Percentiles rank a stretch among this genome's conserved stretches.
These are phyloP conservation scores for Fusarium nelsonii DNA, from an alignment of 2,329 filamentous ascomycete genomes.

Conservation along the genomic window DNA sequence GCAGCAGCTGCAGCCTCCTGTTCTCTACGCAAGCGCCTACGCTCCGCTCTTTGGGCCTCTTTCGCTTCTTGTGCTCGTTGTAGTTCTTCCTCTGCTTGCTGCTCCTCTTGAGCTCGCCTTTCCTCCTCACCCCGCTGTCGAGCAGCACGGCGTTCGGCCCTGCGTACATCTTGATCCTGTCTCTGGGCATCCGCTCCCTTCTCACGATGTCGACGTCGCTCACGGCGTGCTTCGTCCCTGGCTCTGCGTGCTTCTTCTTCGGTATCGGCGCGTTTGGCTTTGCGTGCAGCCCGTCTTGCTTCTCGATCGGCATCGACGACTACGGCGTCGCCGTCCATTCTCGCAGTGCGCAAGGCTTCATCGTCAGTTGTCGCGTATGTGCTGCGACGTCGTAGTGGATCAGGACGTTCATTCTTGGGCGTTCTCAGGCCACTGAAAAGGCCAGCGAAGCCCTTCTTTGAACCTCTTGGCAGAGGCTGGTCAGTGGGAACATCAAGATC, in stretches of 20 bases:
- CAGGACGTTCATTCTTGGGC: conserved; percentile 57
- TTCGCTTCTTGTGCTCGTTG: conserved; percentile 66
- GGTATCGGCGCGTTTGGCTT: conserved; percentile 69
- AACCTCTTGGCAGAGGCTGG: conserved; percentile 52
- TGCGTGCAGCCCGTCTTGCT: conserved; percentile 72
- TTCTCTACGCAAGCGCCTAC: conserved; percentile 63
- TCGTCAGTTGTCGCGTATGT: conserved; percentile 65
- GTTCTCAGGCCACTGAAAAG: conserved; percentile 72
- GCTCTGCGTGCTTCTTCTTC: conserved; percentile 68
- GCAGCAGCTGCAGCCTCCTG: conserved; percentile 60
- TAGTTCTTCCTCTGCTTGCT: conserved; percentile 60
- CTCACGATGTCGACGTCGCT: conserved; percentile 64
- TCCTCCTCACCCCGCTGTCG: conserved; percentile 48
- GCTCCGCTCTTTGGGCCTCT: conserved; percentile 63
- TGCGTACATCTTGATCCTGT: conserved; percentile 63
- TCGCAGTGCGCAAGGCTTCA: conserved; percentile 60
- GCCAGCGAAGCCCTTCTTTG: conserved; percentile 68
- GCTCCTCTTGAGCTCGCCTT: conserved; percentile 60
- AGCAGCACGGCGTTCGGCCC: conserved; percentile 64
- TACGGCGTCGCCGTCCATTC: conserved; percentile 61
- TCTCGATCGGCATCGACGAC: conserved; percentile 70
- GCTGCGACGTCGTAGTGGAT: conserved; percentile 60
- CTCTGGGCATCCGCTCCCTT: conserved; percentile 63
- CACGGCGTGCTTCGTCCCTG: conserved; percentile 68
- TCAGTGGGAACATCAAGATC: conserved; percentile 53